Evolutionary conservation across 257 asterid species (phyloP).

Genomic region (Leonotis leonurus): DNA sequence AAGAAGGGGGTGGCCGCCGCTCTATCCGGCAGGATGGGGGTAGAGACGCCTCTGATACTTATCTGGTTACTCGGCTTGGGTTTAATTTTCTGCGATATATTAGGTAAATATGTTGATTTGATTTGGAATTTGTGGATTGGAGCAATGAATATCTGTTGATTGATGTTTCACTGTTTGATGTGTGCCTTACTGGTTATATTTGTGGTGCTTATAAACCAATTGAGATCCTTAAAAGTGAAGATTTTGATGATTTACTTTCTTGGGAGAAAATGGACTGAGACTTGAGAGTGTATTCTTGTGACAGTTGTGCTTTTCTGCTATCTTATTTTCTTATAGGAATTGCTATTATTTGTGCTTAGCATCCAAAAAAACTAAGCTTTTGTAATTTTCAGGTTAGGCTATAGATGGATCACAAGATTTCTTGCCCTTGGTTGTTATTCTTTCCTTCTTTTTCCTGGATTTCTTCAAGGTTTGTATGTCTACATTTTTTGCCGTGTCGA

Average conservation of each 20-base stretch:
- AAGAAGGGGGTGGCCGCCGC: slow-evolving; percentile 14
- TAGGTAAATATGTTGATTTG: slow-evolving; percentile 42
- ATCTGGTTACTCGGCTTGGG: slow-evolving; percentile 47
- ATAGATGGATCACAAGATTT: slow-evolving; percentile 77
- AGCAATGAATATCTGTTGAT: too few species aligned
- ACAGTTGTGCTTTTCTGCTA: too few species aligned
- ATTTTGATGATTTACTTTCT: too few species aligned
- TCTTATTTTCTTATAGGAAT: too few species aligned
- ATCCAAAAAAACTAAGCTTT: slow-evolving; percentile 22
- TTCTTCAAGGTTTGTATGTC: slow-evolving; percentile 92
- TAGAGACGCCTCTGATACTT: slow-evolving; percentile 55
- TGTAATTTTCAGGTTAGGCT: slow-evolving; percentile 83
- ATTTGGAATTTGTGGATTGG: background rate
- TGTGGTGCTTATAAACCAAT: too few species aligned
- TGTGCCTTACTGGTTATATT: too few species aligned
- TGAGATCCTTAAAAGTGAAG: too few species aligned
- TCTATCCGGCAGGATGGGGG: slow-evolving; percentile 39
- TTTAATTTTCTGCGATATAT: slow-evolving; percentile 53
- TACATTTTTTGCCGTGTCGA: too few species aligned
- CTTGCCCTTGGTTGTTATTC: slow-evolving; percentile 91
- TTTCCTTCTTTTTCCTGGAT: slow-evolving; percentile 76
- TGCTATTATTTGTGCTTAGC: background rate
- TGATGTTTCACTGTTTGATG: too few species aligned
- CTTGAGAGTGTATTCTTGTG: too few species aligned
- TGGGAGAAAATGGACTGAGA: too few species aligned